A percentile compares a stretch with the other conserved stretches of the same genome.
These are phyloP conservation scores for Leishmania mexicana DNA, from an alignment of 208 protist species.

Conservation along the genomic window DNA sequence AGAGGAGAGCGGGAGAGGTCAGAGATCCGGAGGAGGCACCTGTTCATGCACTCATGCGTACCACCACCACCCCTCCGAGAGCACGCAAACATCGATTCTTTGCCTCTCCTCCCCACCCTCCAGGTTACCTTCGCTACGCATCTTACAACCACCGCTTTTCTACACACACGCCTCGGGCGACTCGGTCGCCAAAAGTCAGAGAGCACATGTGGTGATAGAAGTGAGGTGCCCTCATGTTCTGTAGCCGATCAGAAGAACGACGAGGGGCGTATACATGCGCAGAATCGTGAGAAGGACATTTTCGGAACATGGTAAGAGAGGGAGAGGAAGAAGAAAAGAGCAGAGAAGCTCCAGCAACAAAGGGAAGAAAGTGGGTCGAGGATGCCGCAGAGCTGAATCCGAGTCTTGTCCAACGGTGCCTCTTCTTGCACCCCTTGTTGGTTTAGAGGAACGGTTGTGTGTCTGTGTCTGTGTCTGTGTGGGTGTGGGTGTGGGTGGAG, in stretches of 20 bases:
- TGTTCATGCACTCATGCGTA: not conserved
- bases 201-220: not conserved
- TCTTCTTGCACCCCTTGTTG: not conserved
- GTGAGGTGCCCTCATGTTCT: no score
- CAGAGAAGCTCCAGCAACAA: not conserved
- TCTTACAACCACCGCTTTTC: not conserved
- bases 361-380: slow-evolving; percentile 2
- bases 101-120: not conserved
- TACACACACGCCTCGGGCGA: not conserved
- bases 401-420: not conserved
- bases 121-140: not conserved
- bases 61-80: not conserved
- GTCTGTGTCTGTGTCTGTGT: no score
- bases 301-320: not conserved
- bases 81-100: not conserved
- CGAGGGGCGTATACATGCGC: not conserved
- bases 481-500: not conserved
- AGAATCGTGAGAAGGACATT: not conserved
- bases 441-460: not conserved
- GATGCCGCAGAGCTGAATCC: not conserved
- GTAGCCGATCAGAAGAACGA: not conserved
- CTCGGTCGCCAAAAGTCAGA: not conserved
- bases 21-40: not conserved
- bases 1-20: not conserved
- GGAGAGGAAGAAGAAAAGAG: not conserved